Conservation (phyloP, 371 early-diverging fungal species). For the Dichotomocladium elegans region DNA sequence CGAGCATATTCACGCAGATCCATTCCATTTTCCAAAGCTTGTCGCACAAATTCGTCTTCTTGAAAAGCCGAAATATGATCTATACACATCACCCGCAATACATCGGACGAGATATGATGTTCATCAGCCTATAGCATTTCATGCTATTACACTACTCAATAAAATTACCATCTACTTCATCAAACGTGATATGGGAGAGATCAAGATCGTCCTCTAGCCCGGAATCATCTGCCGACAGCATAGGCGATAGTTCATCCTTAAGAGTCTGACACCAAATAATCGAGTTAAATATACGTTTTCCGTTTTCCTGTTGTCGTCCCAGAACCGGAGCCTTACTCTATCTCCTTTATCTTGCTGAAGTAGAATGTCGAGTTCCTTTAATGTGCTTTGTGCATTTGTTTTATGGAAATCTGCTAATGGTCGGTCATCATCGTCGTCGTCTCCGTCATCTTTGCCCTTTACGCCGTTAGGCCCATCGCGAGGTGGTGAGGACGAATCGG, state of each 20-base stretch:
- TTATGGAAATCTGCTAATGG: background rate
- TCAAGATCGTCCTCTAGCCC: constrained; percentile 31
- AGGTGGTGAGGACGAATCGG: too few species aligned
- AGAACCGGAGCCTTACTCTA: background rate
- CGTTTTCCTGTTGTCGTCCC: background rate
- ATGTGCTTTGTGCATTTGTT: constrained; percentile 1
- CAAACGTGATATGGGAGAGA: constrained; percentile 42
- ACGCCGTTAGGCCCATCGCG: too few species aligned
- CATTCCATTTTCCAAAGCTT: constrained; percentile 78
- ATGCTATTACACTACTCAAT: too few species aligned
- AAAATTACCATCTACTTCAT: constrained; percentile 57
- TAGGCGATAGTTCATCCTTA: background rate
- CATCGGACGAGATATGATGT: background rate
- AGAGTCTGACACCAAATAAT: background rate
- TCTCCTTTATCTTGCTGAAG: constrained; percentile 12
- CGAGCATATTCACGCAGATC: constrained; percentile 85
- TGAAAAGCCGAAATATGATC: constrained; percentile 64
- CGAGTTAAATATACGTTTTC: background rate
- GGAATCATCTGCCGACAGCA: constrained; percentile 2
- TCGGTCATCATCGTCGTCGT: background rate
- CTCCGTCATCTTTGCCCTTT: background rate
- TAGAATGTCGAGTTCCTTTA: constrained; percentile 30
- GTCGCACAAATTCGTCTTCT: constrained; percentile 76
- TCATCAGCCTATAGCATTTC: background rate
- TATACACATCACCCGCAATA: constrained; percentile 4